phyloP scores from a whole-genome alignment of 768 basidiomycete genomes.

The Lanmaoa pseudosensibilis region DNA sequence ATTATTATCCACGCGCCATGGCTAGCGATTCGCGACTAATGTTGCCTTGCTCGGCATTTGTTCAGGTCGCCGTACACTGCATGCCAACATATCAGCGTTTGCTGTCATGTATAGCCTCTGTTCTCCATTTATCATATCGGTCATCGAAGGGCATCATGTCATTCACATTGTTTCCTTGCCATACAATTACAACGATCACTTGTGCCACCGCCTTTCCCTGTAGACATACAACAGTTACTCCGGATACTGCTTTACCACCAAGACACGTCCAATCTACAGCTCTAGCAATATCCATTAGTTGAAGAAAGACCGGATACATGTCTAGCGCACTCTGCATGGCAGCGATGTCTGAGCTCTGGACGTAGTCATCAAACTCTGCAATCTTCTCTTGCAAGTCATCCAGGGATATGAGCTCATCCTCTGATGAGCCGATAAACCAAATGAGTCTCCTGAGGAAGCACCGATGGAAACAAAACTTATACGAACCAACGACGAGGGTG shows the following conservation, averaged over 20 bases:
- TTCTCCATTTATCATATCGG: no score
- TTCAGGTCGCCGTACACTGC: conserved; percentile 25
- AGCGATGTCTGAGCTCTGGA: conserved; percentile 89
- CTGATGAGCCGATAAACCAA: conserved; percentile 39
- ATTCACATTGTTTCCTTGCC: no score
- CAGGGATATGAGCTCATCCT: conserved; percentile 92
- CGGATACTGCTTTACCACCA: neutral
- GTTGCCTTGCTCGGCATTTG: conserved; percentile 8
- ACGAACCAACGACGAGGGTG: conserved; percentile 57
- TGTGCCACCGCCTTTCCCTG: conserved; percentile 2
- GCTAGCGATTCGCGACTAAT: conserved; percentile 7
- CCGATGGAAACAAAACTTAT: neutral
- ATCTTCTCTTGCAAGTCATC: conserved; percentile 94
- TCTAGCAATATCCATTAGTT: conserved; percentile 20
- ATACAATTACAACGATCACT: conserved; percentile 9
- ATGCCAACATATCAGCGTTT: neutral
- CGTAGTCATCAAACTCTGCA: conserved; percentile 78
- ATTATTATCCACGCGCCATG: conserved; percentile 1
- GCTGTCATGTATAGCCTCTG: neutral
- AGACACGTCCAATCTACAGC: conserved; percentile 11
- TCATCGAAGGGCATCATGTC: no score
- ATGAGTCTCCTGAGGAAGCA: neutral
- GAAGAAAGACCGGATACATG: neutral
- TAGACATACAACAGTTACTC: conserved; percentile 6
- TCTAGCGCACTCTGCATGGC: conserved; percentile 82